These are phyloP conservation scores for Citrus inodora DNA, from an alignment of 345 rosid species.

Conservation along the genomic window DNA sequence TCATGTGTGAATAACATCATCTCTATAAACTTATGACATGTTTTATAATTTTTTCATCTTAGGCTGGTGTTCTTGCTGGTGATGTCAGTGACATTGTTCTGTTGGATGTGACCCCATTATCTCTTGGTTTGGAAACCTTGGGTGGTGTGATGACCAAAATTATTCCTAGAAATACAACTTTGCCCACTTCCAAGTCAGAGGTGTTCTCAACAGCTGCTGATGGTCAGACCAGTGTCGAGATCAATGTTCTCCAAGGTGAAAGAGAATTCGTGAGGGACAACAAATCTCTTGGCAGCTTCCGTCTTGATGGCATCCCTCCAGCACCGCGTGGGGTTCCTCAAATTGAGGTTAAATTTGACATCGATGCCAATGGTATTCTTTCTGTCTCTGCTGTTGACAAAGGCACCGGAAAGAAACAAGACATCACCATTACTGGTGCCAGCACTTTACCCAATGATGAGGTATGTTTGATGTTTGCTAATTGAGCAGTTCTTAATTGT, in stretches of 20 bases:
- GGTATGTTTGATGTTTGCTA: constrained; percentile 37
- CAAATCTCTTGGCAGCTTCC: constrained; percentile 84
- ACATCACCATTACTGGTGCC: constrained; percentile 91
- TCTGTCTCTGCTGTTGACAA: constrained; percentile 87
- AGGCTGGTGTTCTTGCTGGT: constrained; percentile 97
- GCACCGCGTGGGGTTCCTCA: constrained; percentile 97
- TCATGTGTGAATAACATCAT: too few species aligned
- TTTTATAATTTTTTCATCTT: background rate
- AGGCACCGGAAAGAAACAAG: constrained; percentile 93
- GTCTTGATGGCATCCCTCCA: constrained; percentile 73
- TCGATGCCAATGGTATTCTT: constrained; percentile 92
- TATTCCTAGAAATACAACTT: constrained; percentile 86
- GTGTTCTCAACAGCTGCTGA: constrained; percentile 99
- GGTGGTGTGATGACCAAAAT: constrained; percentile 99
- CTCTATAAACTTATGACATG: too few species aligned
- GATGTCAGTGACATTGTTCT: constrained; percentile 97
- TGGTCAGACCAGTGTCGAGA: constrained; percentile 98
- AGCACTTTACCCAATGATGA: constrained; percentile 94
- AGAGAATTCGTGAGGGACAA: constrained; percentile 96
- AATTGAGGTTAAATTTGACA: constrained; percentile 88
- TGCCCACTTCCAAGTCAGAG: constrained; percentile 97
- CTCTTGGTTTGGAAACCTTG: constrained; percentile 89
- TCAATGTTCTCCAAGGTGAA: constrained; percentile 95
- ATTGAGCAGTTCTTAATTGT: background rate
- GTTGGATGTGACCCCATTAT: constrained; percentile 82